Percentiles rank a stretch among this genome's conserved stretches.
phyloP scores from a whole-genome alignment of 2,329 filamentous ascomycete genomes.

The Fusarium sp. region DNA sequence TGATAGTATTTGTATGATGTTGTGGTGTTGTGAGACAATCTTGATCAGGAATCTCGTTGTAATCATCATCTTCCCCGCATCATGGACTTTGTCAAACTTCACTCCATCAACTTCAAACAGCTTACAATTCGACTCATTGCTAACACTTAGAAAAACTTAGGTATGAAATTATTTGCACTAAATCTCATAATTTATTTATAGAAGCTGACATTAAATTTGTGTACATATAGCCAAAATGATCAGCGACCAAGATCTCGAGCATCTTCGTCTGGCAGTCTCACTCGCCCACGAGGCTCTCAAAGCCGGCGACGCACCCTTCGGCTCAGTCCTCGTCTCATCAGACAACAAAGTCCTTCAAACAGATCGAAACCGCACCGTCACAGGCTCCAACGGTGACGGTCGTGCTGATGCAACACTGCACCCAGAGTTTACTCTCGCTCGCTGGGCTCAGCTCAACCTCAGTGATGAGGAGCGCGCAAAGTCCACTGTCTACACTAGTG shows the following conservation, averaged over 20 bases:
- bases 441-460: constrained; percentile 53
- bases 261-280: constrained; percentile 42
- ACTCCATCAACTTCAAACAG: not conserved
- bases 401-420: constrained; percentile 51
- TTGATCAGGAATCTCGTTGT: not conserved
- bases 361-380: constrained; percentile 53
- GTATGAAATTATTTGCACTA: not conserved
- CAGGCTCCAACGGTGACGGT: constrained; percentile 44
- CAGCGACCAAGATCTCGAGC: constrained; percentile 22
- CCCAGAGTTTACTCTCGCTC: constrained; percentile 54
- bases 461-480: constrained; percentile 55
- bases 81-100: constrained; percentile 14
- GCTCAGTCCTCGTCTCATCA: constrained; percentile 52
- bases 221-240: constrained; percentile 7
- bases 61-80: constrained; percentile 33
- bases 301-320: constrained; percentile 54
- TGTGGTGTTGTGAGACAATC: not conserved
- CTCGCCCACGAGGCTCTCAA: constrained; percentile 54
- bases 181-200: not conserved
- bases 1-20: not conserved
- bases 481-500: constrained; percentile 53
- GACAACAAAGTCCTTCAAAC: constrained; percentile 46
- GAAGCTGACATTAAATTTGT: not conserved
- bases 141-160: not conserved
- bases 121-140: constrained; percentile 2